Evolutionary conservation across 352 stramenopile genomes (phyloP), one percentile per base, ranked within the genome.

Genomic region (Phytophthora lateralis): DNA sequence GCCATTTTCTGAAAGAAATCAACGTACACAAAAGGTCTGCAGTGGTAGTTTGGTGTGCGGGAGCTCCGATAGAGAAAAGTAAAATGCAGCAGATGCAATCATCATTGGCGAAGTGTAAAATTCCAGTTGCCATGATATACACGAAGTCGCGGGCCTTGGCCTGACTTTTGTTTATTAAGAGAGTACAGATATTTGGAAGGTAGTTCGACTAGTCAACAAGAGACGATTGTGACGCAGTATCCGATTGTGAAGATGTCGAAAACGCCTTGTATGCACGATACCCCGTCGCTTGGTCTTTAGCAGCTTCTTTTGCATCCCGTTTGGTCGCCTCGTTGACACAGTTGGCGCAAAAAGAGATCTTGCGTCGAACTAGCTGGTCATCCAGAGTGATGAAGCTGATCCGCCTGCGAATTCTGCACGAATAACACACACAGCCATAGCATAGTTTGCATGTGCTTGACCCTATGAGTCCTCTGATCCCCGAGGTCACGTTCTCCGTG

Each of bases 351-450:
- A 80, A 78, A 7, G 59, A 46, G 7, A 80, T 47, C 18, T 75
- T 73, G 10, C 70, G 68, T 35, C 75, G 69, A 18, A 65, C 15
- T 14, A 82, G 54, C 6, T 67, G 46, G 0, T 49, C 47, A 21
- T 72, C 69, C 15, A 64, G 35, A 21, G 57, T 41, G 48, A 79
- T 70, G 30, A 75, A 75, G 30, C 55, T 73, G 39, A 79, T 57
- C 18, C 55, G 65, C 21, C 60, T 74, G 21, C 63, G 62, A 17
- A 77, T 43, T 6, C 60, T 67, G 26, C 71, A 76, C 6, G 67
- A 26, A 4, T 30, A 30, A 4, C 26, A 30, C 26, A 30, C 26
- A 4, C 26, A 30, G 26, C 26, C 26, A 30, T 56, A 51, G 21
- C 71, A 79, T 11, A 79, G 32, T 9, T 60, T 56, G 24, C 71